These are phyloP conservation scores for Achlya hypogyna DNA, from an alignment of 352 stramenopile species.

Conservation along the genomic window DNA sequence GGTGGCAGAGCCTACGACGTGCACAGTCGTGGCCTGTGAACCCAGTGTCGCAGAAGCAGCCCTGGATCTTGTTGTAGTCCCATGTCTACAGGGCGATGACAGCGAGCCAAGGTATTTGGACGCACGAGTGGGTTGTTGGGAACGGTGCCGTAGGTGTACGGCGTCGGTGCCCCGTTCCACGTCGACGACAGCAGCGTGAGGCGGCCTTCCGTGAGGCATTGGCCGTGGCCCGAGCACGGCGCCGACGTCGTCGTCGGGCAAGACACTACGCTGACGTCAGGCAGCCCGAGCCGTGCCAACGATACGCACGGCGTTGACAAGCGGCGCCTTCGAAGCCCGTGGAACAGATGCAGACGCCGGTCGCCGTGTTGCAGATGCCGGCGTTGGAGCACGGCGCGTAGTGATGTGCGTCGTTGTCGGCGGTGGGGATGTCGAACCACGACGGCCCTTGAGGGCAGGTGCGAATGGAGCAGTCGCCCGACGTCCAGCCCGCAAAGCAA, in stretches of 20 bases:
- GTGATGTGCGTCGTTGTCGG: constrained; percentile 45
- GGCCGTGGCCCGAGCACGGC: constrained; percentile 50
- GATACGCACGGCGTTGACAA: constrained; percentile 38
- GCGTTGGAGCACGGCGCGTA: constrained; percentile 51
- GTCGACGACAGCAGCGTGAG: constrained; percentile 35
- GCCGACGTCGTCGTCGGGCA: constrained; percentile 42
- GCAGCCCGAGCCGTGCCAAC: neutral
- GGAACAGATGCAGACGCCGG: constrained; percentile 56
- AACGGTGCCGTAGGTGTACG: constrained; percentile 50
- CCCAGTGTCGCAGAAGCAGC: constrained; percentile 77
- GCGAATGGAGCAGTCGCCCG: constrained; percentile 59
- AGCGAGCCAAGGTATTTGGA: neutral
- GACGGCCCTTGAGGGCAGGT: constrained; percentile 41
- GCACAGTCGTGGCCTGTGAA: constrained; percentile 82
- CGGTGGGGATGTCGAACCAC: constrained; percentile 59
- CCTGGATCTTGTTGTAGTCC: constrained; percentile 84
- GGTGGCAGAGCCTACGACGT: constrained; percentile 17
- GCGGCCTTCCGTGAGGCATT: constrained; percentile 59
- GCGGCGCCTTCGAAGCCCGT: constrained; percentile 52
- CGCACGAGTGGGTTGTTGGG: constrained; percentile 40
- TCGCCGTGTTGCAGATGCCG: constrained; percentile 48
- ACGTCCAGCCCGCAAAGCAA: constrained; percentile 45
- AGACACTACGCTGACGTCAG: constrained; percentile 24
- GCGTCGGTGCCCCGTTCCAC: constrained; percentile 40
- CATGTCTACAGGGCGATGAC: constrained; percentile 32